phyloP scores from a whole-genome alignment of 164 flowering plant genomes.

The Pachysandra terminalis region DNA sequence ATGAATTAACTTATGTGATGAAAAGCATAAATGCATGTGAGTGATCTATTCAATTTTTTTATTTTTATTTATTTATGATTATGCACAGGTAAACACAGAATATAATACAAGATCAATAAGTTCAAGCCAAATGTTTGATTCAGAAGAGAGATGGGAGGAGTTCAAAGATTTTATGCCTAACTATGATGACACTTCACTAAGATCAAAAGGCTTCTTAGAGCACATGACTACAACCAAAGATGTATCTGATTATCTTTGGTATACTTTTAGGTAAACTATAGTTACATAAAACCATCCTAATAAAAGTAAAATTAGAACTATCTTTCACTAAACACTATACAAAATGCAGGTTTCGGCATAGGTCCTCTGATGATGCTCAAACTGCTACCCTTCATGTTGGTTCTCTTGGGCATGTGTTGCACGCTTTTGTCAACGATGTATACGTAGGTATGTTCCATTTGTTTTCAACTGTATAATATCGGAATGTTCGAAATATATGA shows the following conservation, averaged over 20 bases:
- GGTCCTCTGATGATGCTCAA: constrained; percentile 18
- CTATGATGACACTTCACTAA: constrained; percentile 22
- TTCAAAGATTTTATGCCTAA: constrained; percentile 35
- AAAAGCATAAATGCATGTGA: background rate
- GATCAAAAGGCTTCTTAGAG: constrained; percentile 31
- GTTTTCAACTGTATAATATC: background rate
- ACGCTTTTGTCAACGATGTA: constrained; percentile 59
- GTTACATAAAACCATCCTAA: background rate
- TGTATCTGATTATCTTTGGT: constrained; percentile 68
- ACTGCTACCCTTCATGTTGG: constrained; percentile 31
- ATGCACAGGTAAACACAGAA: constrained; percentile 47
- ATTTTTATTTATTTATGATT: background rate
- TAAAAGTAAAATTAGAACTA: background rate
- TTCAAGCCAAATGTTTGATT: constrained; percentile 13
- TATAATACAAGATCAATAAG: constrained; percentile 29
- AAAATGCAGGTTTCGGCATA: constrained; percentile 39
- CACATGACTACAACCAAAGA: constrained; percentile 52
- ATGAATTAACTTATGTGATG: background rate
- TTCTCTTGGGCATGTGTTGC: constrained; percentile 61
- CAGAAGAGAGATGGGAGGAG: constrained; percentile 29
- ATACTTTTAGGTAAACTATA: constrained; percentile 60
- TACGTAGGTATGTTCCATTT: constrained; percentile 33
- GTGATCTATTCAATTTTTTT: background rate
- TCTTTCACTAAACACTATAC: too few species aligned
- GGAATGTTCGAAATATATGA: background rate